Base-by-base conservation (phyloP, 345 rosid species). In the Dovyalis caffra region DNA sequence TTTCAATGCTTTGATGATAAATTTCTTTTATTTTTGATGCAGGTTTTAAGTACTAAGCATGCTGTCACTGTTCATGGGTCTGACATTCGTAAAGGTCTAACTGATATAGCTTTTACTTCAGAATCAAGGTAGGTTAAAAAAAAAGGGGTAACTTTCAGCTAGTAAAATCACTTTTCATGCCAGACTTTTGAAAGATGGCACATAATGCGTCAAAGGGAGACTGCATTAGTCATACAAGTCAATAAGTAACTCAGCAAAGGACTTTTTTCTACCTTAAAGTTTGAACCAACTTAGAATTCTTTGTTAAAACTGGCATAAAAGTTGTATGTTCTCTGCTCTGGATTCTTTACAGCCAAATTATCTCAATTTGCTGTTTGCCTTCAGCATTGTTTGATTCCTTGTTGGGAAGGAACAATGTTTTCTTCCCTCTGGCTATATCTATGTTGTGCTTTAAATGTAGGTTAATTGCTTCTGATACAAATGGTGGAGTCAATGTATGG, bases 401-500 rank as follows among this genome's bases (percentile, higher is more conserved):
- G 11, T 14, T 10, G 0, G 29, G 64, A 8, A 60, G 15, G 26
- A 26, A 60, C 23, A 6, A 60, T 60, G 14, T 14, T n/a, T 37
- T 32, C 20, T 49, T 20, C 33, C 25, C 6, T 63, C 21, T 31
- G 14, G 9, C 38, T 26, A 25, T 15, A 33, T 11, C 10, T 16
- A 18, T 69, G 70, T 69, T 73, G 67, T 64, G 43, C 72, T 64
- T 28, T 47, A 1, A 66, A 73, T 65, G 49, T 26, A 95, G 99
- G 89, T 67, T 95, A 76, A 69, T 90, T 81, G 88, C 93, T 82
- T 87, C 98, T 35, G 96, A 91, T 77, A 87, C 90, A 18, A 74
- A 78, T 75, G 97, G 99, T 62, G 66, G 68, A 35, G 81, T 95
- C 70, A 87, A 84, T 82, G 53, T 93, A 69, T 95, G 98, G 99